Percentiles rank a stretch among this genome's conserved stretches.
Evolutionary conservation across 108 stramenopile species (phyloP).

Genomic region (Fragilariopsis cylindrus): DNA sequence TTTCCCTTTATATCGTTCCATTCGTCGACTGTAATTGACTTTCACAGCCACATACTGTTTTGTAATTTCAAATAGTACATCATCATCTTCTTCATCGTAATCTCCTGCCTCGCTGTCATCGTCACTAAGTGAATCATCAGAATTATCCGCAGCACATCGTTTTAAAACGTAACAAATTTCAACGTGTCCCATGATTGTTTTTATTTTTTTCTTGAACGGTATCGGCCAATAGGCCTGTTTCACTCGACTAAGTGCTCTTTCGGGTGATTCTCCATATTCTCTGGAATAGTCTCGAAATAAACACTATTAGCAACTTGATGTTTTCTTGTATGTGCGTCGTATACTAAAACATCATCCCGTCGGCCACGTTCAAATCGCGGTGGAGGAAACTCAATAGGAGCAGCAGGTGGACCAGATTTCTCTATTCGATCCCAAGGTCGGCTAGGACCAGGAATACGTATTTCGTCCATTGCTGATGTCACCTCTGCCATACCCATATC

Average conservation of each 20-base stretch:
- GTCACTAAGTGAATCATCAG: conserved; percentile 35
- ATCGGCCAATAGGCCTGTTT: conserved; percentile 48
- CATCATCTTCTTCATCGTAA: conserved; percentile 6
- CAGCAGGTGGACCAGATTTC: conserved; percentile 36
- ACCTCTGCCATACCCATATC: conserved; percentile 20
- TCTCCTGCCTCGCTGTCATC: not conserved
- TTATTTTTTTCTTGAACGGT: conserved; percentile 46
- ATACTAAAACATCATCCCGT: conserved; percentile 41
- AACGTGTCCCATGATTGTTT: conserved; percentile 63
- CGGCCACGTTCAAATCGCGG: conserved; percentile 41
- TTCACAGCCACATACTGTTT: conserved; percentile 26
- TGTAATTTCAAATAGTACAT: not conserved
- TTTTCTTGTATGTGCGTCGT: conserved; percentile 29
- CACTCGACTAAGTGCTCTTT: conserved; percentile 28
- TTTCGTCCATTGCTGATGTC: conserved; percentile 18
- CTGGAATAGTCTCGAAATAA: conserved; percentile 51
- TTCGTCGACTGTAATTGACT: conserved; percentile 42
- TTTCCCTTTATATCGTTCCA: conserved; percentile 40
- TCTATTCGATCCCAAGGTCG: conserved; percentile 29
- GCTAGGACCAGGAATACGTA: conserved; percentile 10
- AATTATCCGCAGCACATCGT: conserved; percentile 30
- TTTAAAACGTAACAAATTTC: conserved; percentile 52
- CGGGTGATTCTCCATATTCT: conserved; percentile 36
- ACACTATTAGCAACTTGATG: conserved; percentile 41
- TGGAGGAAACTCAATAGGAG: conserved; percentile 45